Percentiles rank a stretch among this genome's conserved stretches.
Conservation (phyloP, 495 filamentous ascomycete species). For the Xylaria nigripes region DNA sequence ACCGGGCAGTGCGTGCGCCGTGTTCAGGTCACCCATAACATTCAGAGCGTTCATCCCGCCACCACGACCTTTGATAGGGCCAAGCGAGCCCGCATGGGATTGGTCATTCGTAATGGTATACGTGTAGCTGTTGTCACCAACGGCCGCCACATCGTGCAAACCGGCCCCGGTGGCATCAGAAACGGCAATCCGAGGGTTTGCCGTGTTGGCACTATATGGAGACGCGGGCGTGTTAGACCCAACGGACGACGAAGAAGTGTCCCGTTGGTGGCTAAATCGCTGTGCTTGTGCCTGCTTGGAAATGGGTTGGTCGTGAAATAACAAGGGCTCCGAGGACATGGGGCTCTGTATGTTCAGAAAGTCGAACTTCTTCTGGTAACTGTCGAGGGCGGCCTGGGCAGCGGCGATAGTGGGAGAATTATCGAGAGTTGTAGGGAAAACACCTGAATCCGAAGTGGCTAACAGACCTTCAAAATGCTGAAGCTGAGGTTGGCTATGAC, state of each 20-base stretch:
- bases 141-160: slow-evolving; percentile 29
- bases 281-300: slow-evolving; percentile 31
- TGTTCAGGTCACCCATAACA: slow-evolving; percentile 18
- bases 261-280: slow-evolving; percentile 42
- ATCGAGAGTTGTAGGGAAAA: slow-evolving; percentile 33
- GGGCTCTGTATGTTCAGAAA: slow-evolving; percentile 18
- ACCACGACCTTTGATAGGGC: slow-evolving; percentile 13
- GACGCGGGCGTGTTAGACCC: slow-evolving; percentile 49
- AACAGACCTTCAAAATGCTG: slow-evolving; percentile 10
- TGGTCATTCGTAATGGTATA: slow-evolving; percentile 35
- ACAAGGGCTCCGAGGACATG: slow-evolving; percentile 41
- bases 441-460: slow-evolving; percentile 1
- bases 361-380: slow-evolving; percentile 12
- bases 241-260: slow-evolving; percentile 47
- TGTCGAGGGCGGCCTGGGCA: slow-evolving; percentile 20
- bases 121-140: slow-evolving; percentile 30
- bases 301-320: slow-evolving; percentile 31
- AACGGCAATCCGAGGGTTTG: slow-evolving; percentile 46
- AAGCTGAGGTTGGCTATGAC: neutral
- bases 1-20: slow-evolving; percentile 17
- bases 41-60: slow-evolving; percentile 6
- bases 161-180: slow-evolving; percentile 32
- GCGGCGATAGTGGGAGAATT: slow-evolving; percentile 28
- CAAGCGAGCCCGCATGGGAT: slow-evolving; percentile 27
- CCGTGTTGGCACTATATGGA: slow-evolving; percentile 43